Base-by-base conservation (phyloP, 1,284 basidiomycete genomes). In the Inonotus obliquus region DNA sequence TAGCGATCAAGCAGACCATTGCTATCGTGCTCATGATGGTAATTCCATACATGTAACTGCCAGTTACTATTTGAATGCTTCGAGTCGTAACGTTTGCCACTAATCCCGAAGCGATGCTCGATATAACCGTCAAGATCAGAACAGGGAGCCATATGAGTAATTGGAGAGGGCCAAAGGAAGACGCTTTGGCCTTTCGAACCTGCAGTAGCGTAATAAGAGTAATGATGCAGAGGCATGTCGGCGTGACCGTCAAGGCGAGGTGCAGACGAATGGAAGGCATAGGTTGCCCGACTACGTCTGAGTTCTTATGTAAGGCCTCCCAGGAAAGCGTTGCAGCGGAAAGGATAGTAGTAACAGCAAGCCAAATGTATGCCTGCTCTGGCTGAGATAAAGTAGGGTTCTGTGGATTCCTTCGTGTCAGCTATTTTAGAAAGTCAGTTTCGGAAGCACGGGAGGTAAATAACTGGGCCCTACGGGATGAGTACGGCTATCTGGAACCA, bases 101-200 rank as follows among this genome's bases (percentile, higher is more conserved):
- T 14, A 85, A 75, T 41, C 79, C 83, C 0, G 84, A 82, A 32
- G 86, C 70, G 14, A 78, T 75, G 9, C 85, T 87, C 2, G 86
- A 86, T 0, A 79, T 78, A 27, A 76, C 66, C 23, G 78, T 74
- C 9, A 89, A 72, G 53, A 87, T 65, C 5, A 82, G 54, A 1
- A 81, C 81, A 1, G 87, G 87, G 6, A 76, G 79, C 85, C 85
- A 88, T 35, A 90, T 70, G 76, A 86, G 81, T 84, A 85, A 88
- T 65, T 89, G 85, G 59, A 75, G 82, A 17, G 69, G 65, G 13
- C 88, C 87, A 65, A 88, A 87, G 7, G 84, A 79, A 13, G 87
- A 80, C 0, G 87, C 80, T 54, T 80, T 81, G n/a, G 82, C 86
- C 75, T 84, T 75, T 14, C 87, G 83, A 63, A 89, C 80, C 63